Evolutionary conservation across 2,329 filamentous ascomycete species (phyloP).

Genomic region (Domatiomyces catenatus): DNA sequence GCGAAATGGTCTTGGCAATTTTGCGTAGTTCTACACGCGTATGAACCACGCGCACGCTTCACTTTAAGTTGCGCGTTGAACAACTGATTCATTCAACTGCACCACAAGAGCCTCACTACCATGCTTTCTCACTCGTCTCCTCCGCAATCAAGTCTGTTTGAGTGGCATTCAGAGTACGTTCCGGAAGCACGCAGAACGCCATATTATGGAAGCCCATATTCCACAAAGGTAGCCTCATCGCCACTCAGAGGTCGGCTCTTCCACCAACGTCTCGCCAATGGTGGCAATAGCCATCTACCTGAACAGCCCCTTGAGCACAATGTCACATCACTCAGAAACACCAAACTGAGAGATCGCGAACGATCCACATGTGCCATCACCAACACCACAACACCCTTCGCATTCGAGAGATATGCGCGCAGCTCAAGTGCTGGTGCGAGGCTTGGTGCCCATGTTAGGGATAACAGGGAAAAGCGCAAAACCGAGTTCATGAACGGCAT

Average conservation of each 20-base stretch:
- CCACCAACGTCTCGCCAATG: background rate
- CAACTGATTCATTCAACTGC: too few species aligned
- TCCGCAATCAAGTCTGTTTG: background rate
- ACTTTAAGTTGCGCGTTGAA: background rate
- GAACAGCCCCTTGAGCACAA: background rate
- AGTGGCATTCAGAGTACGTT: background rate
- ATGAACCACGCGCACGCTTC: background rate
- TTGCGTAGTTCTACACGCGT: background rate
- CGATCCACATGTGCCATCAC: slow-evolving; percentile 12
- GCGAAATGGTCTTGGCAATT: background rate
- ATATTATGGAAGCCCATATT: background rate
- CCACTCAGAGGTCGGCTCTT: background rate
- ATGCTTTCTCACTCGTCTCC: background rate
- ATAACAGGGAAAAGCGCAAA: slow-evolving; percentile 21
- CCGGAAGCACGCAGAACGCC: background rate
- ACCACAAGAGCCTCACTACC: background rate
- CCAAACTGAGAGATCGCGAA: background rate
- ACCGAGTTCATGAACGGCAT: slow-evolving; percentile 29
- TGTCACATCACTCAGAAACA: background rate
- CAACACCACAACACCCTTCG: slow-evolving; percentile 10
- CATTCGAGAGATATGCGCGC: slow-evolving; percentile 12
- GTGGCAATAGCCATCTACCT: background rate
- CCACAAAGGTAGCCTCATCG: background rate
- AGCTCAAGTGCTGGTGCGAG: slow-evolving; percentile 5
- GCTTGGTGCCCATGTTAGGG: slow-evolving; percentile 5